These are phyloP conservation scores for Scutellaria barbata DNA, from an alignment of 257 asterid species.

Conservation along the genomic window DNA sequence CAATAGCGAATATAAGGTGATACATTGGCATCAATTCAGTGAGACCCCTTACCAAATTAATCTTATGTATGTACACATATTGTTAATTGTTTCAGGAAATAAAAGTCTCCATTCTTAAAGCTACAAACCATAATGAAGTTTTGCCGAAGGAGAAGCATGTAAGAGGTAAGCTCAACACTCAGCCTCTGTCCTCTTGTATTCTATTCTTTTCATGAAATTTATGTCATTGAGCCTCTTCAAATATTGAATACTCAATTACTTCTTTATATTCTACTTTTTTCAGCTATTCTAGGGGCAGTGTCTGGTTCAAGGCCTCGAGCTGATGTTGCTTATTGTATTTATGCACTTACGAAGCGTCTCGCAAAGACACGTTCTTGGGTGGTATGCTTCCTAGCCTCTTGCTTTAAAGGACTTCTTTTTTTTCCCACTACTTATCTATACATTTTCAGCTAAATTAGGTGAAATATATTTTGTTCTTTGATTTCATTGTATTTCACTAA, in stretches of 20 bases:
- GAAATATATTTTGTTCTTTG: background rate
- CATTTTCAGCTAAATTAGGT: constrained; percentile 1
- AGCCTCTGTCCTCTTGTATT: background rate
- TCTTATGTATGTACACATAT: background rate
- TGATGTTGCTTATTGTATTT: constrained; percentile 78
- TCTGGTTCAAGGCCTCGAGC: constrained; percentile 77
- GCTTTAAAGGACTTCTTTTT: constrained; percentile 1
- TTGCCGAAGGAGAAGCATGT: constrained; percentile 86
- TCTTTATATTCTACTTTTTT: constrained; percentile 24
- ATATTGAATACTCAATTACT: constrained; percentile 18
- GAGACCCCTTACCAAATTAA: constrained; percentile 22
- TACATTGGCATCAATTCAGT: background rate
- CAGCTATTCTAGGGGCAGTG: constrained; percentile 70
- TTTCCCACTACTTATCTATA: background rate
- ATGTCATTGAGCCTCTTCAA: background rate
- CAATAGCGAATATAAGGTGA: constrained; percentile 76
- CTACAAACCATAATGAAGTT: constrained; percentile 74
- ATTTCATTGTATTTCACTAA: background rate
- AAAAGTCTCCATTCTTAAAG: constrained; percentile 75
- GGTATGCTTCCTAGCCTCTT: constrained; percentile 49
- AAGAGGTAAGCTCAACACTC: constrained; percentile 56
- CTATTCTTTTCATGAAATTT: constrained; percentile 6
- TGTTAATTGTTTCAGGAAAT: constrained; percentile 53
- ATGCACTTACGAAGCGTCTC: constrained; percentile 70
- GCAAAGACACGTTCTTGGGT: constrained; percentile 75